phyloP scores from a whole-genome alignment of 331 rosid species.

The Rhamnella rubrinervis region DNA sequence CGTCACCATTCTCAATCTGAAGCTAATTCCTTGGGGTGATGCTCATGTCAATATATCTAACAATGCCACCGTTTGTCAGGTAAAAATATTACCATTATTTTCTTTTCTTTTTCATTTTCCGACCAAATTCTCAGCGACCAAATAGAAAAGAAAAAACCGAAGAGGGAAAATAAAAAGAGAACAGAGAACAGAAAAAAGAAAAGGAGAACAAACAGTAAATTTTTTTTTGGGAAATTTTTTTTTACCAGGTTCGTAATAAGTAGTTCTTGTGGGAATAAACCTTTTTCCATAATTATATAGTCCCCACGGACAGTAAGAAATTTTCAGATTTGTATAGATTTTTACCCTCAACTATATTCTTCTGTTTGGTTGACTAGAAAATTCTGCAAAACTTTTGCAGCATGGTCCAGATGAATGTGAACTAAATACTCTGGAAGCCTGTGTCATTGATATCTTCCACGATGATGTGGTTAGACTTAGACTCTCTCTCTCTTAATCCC shows the following conservation, averaged over 20 bases:
- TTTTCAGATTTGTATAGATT: too few relatives aligned
- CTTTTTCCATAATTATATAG: too few relatives aligned
- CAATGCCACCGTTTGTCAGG: conserved; percentile 51
- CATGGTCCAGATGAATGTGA: conserved; percentile 54
- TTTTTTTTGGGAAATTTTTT: too few relatives aligned
- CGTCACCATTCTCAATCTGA: conserved; percentile 53
- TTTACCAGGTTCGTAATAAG: neutral
- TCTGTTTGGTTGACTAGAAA: neutral
- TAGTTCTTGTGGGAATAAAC: neutral
- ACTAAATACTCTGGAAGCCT: conserved; percentile 51
- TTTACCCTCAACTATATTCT: too few relatives aligned
- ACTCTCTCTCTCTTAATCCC: neutral
- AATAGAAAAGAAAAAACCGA: neutral
- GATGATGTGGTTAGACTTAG: conserved; percentile 46
- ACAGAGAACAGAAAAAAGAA: neutral
- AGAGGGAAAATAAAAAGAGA: neutral
- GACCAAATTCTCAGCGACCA: conserved; percentile 4
- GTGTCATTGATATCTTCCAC: conserved; percentile 35
- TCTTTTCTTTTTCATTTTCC: neutral
- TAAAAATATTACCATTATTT: conserved; percentile 5
- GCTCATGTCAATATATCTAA: conserved; percentile 24
- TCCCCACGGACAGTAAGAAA: too few relatives aligned
- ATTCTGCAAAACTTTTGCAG: conserved; percentile 31
- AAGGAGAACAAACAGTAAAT: neutral
- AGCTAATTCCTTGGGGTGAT: conserved; percentile 50